Evolutionary conservation across 306 rosid genomes (phyloP).

Genomic region (Trichosanthes truncata): DNA sequence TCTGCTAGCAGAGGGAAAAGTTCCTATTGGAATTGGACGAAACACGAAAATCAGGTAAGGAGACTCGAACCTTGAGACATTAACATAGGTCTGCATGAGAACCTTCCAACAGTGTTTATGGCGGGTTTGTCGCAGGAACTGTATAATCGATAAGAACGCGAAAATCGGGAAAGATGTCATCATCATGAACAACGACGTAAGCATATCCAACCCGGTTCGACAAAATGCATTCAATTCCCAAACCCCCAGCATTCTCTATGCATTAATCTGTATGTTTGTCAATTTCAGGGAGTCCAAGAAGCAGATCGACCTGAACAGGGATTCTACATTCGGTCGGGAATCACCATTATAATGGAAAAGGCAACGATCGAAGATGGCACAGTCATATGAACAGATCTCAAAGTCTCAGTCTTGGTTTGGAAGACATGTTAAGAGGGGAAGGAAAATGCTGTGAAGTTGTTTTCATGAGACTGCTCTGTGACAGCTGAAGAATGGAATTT

Average conservation of each 20-base stretch:
- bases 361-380: slow-evolving; percentile 58
- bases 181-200: slow-evolving; percentile 76
- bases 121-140: slow-evolving; percentile 42
- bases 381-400: slow-evolving; percentile 36
- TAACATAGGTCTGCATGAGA: background rate
- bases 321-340: slow-evolving; percentile 73
- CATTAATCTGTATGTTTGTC: background rate
- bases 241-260: background rate
- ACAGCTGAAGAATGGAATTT: background rate
- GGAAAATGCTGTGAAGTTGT: background rate
- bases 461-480: background rate
- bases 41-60: slow-evolving; percentile 69
- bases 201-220: background rate
- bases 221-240: background rate
- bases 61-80: background rate
- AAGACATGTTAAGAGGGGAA: background rate
- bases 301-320: slow-evolving; percentile 77
- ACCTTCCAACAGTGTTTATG: background rate
- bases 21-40: slow-evolving; percentile 77
- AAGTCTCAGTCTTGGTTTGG: background rate
- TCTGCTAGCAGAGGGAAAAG: slow-evolving; percentile 61
- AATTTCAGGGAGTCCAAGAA: slow-evolving; percentile 61
- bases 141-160: slow-evolving; percentile 87
- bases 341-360: slow-evolving; percentile 64
- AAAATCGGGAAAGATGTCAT: slow-evolving; percentile 65